Percentiles rank a stretch among this genome's conserved stretches.
Evolutionary conservation across 2,329 filamentous ascomycete genomes (phyloP).

Genomic region (Metarhizium brunneum): DNA sequence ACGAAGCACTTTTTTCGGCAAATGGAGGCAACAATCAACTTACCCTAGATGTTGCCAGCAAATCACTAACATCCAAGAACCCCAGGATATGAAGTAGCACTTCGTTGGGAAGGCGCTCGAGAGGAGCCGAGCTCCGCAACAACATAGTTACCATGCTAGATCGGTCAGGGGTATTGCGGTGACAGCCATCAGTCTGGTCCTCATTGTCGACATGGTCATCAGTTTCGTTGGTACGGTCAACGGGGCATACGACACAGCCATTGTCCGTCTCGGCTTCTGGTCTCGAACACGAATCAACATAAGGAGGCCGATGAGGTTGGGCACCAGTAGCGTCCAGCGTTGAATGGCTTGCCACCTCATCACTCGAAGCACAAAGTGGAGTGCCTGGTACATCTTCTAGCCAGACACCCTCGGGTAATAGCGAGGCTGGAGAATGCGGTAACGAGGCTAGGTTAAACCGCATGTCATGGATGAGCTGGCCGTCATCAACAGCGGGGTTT

Average conservation of each 20-base stretch:
- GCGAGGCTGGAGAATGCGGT: neutral
- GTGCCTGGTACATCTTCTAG: constrained; percentile 1
- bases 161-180: neutral
- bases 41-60: constrained; percentile 48
- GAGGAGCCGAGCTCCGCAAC: constrained; percentile 7
- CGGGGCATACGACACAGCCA: neutral
- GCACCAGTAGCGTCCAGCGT: neutral
- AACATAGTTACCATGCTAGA: neutral
- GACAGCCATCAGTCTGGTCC: neutral
- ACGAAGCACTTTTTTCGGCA: neutral
- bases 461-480: constrained; percentile 1
- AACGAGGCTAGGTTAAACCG: neutral
- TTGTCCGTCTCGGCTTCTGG: neutral
- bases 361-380: neutral
- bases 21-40: constrained; percentile 15
- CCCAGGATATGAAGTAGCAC: constrained; percentile 45
- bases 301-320: neutral
- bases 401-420: neutral
- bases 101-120: constrained; percentile 44
- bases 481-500: neutral
- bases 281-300: neutral
- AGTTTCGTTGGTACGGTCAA: neutral
- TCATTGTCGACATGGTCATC: neutral
- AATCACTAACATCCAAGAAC: constrained; percentile 47
- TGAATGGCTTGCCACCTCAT: constrained; percentile 3